Base-by-base conservation (phyloP, 1,284 basidiomycete genomes). In the Malassezia nana region DNA sequence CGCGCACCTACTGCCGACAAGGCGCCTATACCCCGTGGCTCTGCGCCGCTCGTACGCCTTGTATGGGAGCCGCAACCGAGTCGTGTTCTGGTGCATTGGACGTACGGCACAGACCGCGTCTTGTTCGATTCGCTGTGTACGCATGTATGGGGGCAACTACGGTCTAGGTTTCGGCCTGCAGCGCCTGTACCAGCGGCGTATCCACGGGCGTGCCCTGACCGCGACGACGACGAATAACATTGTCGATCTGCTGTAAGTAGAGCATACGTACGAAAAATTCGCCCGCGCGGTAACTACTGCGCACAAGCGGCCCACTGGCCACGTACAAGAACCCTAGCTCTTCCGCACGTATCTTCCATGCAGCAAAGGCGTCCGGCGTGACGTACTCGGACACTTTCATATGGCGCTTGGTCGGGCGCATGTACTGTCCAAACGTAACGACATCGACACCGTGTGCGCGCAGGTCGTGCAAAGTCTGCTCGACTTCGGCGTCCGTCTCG, bases 311-410 rank as follows among this genome's bases (percentile, higher is more conserved):
- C 0, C 94, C 94, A 71, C 87, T 89, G 2, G 94, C 94, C 31
- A 96, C 92, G 69, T 98, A 99, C 46, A 96, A 74, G 81, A 99
- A 99, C 32, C 92, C 91, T 80, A 95, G 83, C 56, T 83, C 82
- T 71, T 96, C 88, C 10, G 94, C 92, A 13, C 86, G 78, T 64
- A 81, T 77, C 75, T 87, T 89, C 92, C 92, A 99, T 55, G 81
- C 78, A 53, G 87, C 85, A 68, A 96, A 99, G 75, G 95, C 91
- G 2, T 83, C 81, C 0, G 94, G 94, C 58, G 87, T 82, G 15
- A 98, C 89, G 69, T 99, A 99, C 20, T 88, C 85, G 63, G 89
- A 84, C 6, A 99, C 94, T 76, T 96, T 98, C 94, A 99, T 98
- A 76, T 98, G 94, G 29, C 85, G 81, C 76, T 98, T 98, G 1